These are phyloP conservation scores for Rhynchosporium graminicola DNA, from an alignment of 2,329 filamentous ascomycete species.

Conservation along the genomic window DNA sequence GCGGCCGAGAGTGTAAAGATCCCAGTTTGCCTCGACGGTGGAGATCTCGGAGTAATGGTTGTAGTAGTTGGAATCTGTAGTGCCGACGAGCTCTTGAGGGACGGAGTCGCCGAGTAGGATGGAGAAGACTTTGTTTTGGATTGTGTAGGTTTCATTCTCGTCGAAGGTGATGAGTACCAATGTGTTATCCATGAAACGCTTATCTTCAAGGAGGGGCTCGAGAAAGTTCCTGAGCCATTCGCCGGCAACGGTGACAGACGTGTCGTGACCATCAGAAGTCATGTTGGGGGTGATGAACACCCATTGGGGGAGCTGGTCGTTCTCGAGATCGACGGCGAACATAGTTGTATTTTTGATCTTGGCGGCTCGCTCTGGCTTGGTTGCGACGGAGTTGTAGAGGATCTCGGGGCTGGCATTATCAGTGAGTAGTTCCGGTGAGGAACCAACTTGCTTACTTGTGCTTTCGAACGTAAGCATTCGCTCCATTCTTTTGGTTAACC, in stretches of 20 bases:
- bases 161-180: slow-evolving; percentile 79
- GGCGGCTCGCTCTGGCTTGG: slow-evolving; percentile 58
- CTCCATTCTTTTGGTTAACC: slow-evolving; percentile 64
- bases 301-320: slow-evolving; percentile 68
- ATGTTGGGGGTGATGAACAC: slow-evolving; percentile 60
- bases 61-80: slow-evolving; percentile 69
- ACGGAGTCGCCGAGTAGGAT: slow-evolving; percentile 77
- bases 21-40: slow-evolving; percentile 69
- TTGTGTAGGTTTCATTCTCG: slow-evolving; percentile 69
- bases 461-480: slow-evolving; percentile 80
- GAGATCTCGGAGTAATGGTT: slow-evolving; percentile 71
- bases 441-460: slow-evolving; percentile 59
- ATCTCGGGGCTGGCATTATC: slow-evolving; percentile 48
- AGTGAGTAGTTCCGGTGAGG: not conserved
- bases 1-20: slow-evolving; percentile 66
- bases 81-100: slow-evolving; percentile 63
- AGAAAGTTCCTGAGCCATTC: slow-evolving; percentile 69
- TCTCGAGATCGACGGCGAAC: slow-evolving; percentile 68
- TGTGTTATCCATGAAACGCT: slow-evolving; percentile 73
- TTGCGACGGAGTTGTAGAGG: slow-evolving; percentile 65
- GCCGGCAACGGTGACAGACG: slow-evolving; percentile 67
- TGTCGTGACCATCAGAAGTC: slow-evolving; percentile 77
- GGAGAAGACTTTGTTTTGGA: slow-evolving; percentile 67
- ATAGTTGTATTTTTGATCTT: slow-evolving; percentile 73
- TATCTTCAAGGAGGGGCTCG: slow-evolving; percentile 66